Conservation (phyloP, 1,139 yeast genomes). For the Sugiyamaella sp. region DNA sequence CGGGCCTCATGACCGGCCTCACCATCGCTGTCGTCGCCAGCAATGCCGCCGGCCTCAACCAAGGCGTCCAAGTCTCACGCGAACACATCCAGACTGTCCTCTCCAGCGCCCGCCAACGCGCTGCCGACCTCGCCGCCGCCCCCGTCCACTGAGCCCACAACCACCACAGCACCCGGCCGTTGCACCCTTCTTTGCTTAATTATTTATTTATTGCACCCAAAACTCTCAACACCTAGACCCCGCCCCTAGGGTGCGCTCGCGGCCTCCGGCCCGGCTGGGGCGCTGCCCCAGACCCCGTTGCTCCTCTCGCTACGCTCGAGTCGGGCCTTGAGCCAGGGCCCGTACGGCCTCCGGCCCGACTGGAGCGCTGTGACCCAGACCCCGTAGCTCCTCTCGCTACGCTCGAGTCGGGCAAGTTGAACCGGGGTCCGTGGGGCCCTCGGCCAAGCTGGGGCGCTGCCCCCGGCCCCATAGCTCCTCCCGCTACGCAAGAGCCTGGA, state of each 20-base stretch:
- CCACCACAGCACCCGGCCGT: too few species aligned
- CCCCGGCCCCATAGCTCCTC: not conserved
- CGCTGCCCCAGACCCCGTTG: not conserved
- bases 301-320: not conserved
- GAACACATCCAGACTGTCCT: constrained; percentile 25
- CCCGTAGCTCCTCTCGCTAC: not conserved
- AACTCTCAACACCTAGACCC: not conserved
- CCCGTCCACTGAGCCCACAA: too few species aligned
- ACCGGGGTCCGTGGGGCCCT: not conserved
- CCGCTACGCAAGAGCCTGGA: not conserved
- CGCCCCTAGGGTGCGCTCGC: too few species aligned
- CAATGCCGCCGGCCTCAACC: constrained; percentile 23
- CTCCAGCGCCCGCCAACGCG: constrained; percentile 14
- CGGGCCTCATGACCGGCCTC: constrained; percentile 29
- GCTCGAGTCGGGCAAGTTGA: not conserved
- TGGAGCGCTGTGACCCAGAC: not conserved
- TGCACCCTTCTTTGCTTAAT: too few species aligned
- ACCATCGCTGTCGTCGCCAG: constrained; percentile 26
- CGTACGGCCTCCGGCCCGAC: not conserved
- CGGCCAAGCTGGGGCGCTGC: not conserved
- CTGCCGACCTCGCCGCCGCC: constrained; percentile 2
- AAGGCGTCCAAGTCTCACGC: constrained; percentile 24
- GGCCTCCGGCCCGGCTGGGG: constrained; percentile 3
- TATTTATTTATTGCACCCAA: constrained; percentile 8
- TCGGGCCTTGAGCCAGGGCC: not conserved